These are phyloP conservation scores for Margaritispora aquatica DNA, from an alignment of 495 filamentous ascomycete species.

Conservation along the genomic window DNA sequence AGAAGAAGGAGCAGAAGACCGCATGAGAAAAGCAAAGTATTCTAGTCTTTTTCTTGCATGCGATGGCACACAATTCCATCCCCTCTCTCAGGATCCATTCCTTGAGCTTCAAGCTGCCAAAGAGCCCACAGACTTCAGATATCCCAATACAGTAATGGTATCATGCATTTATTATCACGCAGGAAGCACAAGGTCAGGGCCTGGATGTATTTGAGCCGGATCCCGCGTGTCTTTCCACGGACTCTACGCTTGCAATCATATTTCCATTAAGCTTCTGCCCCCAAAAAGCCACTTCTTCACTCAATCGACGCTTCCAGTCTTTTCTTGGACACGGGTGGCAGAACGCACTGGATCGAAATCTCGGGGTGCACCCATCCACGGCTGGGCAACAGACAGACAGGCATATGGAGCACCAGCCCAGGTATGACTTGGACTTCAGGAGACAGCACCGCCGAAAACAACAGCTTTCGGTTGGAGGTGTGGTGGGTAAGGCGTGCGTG, in stretches of 20 bases:
- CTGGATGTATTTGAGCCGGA: not conserved
- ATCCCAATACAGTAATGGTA: too few relatives aligned
- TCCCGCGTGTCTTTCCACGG: not conserved
- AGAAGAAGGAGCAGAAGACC: not conserved
- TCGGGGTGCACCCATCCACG: not conserved
- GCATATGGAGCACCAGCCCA: too few relatives aligned
- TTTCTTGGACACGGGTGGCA: not conserved
- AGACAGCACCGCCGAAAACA: not conserved
- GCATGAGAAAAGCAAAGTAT: not conserved
- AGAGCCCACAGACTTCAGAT: too few relatives aligned
- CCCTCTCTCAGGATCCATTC: not conserved
- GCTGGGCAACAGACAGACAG: not conserved
- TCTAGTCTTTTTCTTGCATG: not conserved
- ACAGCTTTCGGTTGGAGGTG: not conserved
- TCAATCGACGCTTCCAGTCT: not conserved
- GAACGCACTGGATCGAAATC: not conserved
- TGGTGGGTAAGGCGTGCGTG: not conserved
- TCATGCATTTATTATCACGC: not conserved
- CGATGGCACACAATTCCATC: not conserved
- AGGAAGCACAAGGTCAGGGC: not conserved
- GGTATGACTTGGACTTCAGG: not conserved
- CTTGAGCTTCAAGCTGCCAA: not conserved
- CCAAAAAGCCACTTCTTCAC: constrained; percentile 5
- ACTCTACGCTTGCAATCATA: not conserved
- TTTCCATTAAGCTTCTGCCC: constrained; percentile 9